phyloP scores from a whole-genome alignment of 805 yeast genomes.

The Candida ponderosae region DNA sequence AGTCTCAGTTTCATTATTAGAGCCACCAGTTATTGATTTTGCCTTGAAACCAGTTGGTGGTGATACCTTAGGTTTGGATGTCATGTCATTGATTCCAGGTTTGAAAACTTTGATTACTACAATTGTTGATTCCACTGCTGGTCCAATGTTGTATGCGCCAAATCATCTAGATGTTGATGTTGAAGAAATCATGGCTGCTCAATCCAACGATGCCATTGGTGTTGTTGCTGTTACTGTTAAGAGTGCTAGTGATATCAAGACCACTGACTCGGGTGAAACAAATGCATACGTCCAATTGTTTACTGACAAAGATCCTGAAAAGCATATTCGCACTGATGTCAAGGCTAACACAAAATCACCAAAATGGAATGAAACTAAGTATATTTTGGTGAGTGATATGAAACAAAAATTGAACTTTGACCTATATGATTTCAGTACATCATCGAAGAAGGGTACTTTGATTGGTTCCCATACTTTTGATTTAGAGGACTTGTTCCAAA shows the following conservation, averaged over 20 bases:
- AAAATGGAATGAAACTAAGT: slow-evolving; percentile 58
- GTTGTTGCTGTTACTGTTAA: slow-evolving; percentile 56
- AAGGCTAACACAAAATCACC: slow-evolving; percentile 53
- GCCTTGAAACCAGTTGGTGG: slow-evolving; percentile 84
- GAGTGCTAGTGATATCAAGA: slow-evolving; percentile 42
- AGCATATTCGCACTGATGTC: slow-evolving; percentile 40
- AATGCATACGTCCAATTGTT: slow-evolving; percentile 53
- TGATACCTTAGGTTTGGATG: slow-evolving; percentile 78
- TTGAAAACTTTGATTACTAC: slow-evolving; percentile 63
- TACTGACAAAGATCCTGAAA: slow-evolving; percentile 36
- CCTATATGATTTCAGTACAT: slow-evolving; percentile 43
- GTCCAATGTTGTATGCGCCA: slow-evolving; percentile 79
- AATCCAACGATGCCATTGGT: slow-evolving; percentile 62
- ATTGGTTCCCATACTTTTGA: slow-evolving; percentile 46
- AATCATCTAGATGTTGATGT: slow-evolving; percentile 71
- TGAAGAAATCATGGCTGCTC: slow-evolving; percentile 59
- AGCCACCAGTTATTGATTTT: slow-evolving; percentile 73
- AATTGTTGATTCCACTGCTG: slow-evolving; percentile 59
- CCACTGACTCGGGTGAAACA: slow-evolving; percentile 33
- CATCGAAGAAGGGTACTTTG: slow-evolving; percentile 46
- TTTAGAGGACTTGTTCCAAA: slow-evolving; percentile 52
- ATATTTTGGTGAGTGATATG: slow-evolving; percentile 47
- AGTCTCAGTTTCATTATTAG: slow-evolving; percentile 65
- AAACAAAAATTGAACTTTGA: slow-evolving; percentile 50
- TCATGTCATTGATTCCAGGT: slow-evolving; percentile 81